These are phyloP conservation scores for Amanita muscaria DNA, from an alignment of 768 basidiomycete species.

Conservation along the genomic window DNA sequence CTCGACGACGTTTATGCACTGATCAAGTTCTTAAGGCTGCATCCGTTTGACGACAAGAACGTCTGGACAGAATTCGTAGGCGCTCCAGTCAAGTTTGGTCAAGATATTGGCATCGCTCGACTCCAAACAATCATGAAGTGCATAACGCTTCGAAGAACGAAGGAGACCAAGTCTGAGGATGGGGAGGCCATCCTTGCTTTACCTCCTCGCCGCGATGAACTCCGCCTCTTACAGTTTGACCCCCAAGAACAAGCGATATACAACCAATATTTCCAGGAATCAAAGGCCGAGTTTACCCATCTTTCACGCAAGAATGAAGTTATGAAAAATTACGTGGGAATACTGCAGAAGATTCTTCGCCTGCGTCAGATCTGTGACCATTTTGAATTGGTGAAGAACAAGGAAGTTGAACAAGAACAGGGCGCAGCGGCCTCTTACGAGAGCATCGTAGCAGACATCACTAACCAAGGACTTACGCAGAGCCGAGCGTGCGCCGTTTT, in stretches of 20 bases:
- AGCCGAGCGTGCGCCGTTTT: conserved; percentile 77
- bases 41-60: conserved; percentile 89
- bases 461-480: conserved; percentile 68
- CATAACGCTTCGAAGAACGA: conserved; percentile 93
- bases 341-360: conserved; percentile 91
- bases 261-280: conserved; percentile 80
- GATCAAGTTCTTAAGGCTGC: conserved; percentile 89
- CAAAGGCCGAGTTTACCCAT: conserved; percentile 86
- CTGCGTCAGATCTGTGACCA: conserved; percentile 98
- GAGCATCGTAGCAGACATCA: conserved; percentile 68
- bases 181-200: conserved; percentile 82
- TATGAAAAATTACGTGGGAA: conserved; percentile 97
- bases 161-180: conserved; percentile 74
- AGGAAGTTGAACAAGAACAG: conserved; percentile 37
- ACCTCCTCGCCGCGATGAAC: conserved; percentile 84
- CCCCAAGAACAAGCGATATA: conserved; percentile 79
- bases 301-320: conserved; percentile 84
- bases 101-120: conserved; percentile 82
- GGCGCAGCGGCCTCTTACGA: conserved; percentile 61
- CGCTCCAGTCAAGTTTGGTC: conserved; percentile 86
- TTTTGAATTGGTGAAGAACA: conserved; percentile 77
- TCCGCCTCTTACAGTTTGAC: conserved; percentile 79
- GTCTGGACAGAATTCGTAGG: conserved; percentile 92
- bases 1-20: conserved; percentile 96
- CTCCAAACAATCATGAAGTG: conserved; percentile 96